Percentiles rank a stretch among this genome's conserved stretches.
These are phyloP conservation scores for Solanum pimpinellifolium DNA, from an alignment of 257 asterid genomes.

Conservation along the genomic window DNA sequence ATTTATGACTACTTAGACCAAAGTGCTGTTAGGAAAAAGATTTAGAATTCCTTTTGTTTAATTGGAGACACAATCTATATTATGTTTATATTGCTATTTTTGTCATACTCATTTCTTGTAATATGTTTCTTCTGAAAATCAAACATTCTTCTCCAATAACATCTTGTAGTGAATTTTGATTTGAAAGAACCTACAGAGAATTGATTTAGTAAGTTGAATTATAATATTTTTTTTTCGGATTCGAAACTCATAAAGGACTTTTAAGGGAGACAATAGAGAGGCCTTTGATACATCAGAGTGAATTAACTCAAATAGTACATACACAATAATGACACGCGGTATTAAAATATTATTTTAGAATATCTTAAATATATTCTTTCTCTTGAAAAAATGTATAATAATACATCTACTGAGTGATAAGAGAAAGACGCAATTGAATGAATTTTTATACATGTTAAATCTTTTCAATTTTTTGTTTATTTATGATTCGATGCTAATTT, in stretches of 20 bases:
- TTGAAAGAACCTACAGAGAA: neutral
- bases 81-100: neutral
- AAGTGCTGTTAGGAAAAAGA: neutral
- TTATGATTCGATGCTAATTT: too few species aligned
- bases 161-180: neutral
- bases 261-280: neutral
- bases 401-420: too few species aligned
- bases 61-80: neutral
- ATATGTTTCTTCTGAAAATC: neutral
- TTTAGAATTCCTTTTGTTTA: neutral
- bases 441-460: too few species aligned
- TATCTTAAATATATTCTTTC: too few species aligned
- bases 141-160: neutral
- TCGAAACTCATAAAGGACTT: neutral
- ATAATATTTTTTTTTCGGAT: accelerated
- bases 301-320: neutral
- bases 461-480: neutral
- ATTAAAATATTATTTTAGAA: too few species aligned
- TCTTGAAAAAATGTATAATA: neutral
- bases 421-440: neutral
- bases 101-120: neutral
- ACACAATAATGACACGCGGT: neutral
- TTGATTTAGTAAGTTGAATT: neutral
- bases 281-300: neutral
- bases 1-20: neutral